Base-by-base conservation (phyloP, 2,329 filamentous ascomycete genomes). In the Fusarium temperatum region DNA sequence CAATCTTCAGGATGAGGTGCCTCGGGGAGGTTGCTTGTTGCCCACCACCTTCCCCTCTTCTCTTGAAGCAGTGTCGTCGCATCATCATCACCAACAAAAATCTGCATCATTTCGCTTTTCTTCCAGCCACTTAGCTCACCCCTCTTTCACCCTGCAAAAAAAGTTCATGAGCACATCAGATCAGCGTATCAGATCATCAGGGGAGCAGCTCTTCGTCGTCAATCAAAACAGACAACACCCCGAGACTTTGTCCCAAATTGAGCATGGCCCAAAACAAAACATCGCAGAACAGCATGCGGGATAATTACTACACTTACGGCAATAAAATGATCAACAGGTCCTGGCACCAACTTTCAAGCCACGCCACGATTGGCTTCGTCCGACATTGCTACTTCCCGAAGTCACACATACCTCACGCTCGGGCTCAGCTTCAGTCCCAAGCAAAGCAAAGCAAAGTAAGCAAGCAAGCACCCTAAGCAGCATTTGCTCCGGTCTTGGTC, bases 391-490 rank as follows among this genome's bases (percentile, higher is more conserved):
- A 35, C 50, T 42, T 75, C 57, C 75, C 67, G 65, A 66, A 65
- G 76, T 77, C 60, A 65, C 64, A 76, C 75, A 63, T 63, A 59
- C 63, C 62, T 59, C 38, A 48, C 45, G 56, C 42, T 57, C 48
- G n/a, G 35, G 44, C 35, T 70, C 66, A 72, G 48, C 57, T 54
- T 47, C 38, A 41, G 24, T 41, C 24, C 51, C 8, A 55, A 55
- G 51, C 51, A 55, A 35, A 35, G 32, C 32, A 41, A 35, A 35
- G 32, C 32, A 30, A 30, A 30, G 28, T 11, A 35, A 55, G 51
- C 51, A 54, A 28, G 18, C 59, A 62, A 59, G 32, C 38, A 64
- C 39, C 42, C 56, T 59, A 56, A 45, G 50, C 50, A 58, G 36
- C 41, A 50, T 64, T 56, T 75, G 44, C 54, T 68, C 67, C 50